These are phyloP conservation scores for Rhodosporidiobolus sp. DNA, from an alignment of 768 basidiomycete species.

Conservation along the genomic window DNA sequence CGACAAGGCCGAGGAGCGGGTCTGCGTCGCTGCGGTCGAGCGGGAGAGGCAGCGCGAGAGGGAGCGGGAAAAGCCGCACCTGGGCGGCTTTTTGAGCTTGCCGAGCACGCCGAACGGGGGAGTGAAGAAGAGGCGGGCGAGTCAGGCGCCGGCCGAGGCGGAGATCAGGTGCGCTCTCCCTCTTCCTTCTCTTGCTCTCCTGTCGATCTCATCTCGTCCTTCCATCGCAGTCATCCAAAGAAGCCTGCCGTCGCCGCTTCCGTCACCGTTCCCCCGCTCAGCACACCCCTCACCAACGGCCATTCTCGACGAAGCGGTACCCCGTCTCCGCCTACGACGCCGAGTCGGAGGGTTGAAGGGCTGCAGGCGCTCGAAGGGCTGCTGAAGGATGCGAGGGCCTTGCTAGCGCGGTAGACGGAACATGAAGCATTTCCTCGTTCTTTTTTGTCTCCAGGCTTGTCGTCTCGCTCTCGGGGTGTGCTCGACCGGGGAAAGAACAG, in stretches of 20 bases:
- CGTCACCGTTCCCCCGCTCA: too few relatives aligned
- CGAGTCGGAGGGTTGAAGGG: not conserved
- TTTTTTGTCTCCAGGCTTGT: too few relatives aligned
- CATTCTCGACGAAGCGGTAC: not conserved
- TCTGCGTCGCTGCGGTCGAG: not conserved
- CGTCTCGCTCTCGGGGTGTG: too few relatives aligned
- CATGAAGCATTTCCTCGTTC: not conserved
- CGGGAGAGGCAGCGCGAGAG: constrained; percentile 30
- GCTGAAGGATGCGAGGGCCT: constrained; percentile 20
- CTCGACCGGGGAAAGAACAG: not conserved
- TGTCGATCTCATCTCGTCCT: not conserved
- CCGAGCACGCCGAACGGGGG: not conserved
- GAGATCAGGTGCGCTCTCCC: not conserved
- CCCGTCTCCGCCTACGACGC: not conserved
- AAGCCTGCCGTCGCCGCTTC: not conserved
- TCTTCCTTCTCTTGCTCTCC: not conserved
- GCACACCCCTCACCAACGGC: not conserved
- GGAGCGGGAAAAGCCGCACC: not conserved
- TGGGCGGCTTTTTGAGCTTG: not conserved
- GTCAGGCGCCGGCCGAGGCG: not conserved
- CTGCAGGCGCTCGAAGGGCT: constrained; percentile 22
- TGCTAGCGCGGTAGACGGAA: constrained; percentile 1
- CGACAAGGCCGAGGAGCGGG: not conserved
- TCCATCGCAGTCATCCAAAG: not conserved
- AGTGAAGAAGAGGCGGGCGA: constrained; percentile 32